Conservation (phyloP, 495 filamentous ascomycete species). For the Polyplosphaeria fusca region DNA sequence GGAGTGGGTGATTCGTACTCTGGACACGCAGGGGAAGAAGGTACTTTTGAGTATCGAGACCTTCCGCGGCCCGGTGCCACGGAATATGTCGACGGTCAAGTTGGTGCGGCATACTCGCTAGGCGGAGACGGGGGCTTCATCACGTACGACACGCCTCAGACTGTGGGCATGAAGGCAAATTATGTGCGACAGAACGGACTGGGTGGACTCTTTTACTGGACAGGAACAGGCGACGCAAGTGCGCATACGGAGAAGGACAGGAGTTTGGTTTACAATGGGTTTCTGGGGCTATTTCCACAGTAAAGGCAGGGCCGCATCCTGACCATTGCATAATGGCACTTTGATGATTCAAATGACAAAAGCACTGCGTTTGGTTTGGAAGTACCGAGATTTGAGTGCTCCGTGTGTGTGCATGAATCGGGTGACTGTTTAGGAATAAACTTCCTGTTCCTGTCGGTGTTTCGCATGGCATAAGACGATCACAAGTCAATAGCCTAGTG, state of each 20-base stretch:
- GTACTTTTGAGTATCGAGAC: constrained; percentile 76
- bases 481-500: too few species aligned
- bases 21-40: constrained; percentile 70
- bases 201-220: constrained; percentile 89
- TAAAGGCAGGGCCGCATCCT: constrained; percentile 6
- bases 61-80: constrained; percentile 68
- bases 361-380: not conserved
- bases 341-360: too few species aligned
- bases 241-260: constrained; percentile 39
- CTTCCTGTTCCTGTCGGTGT: too few species aligned
- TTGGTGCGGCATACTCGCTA: constrained; percentile 71
- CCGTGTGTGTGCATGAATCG: too few species aligned
- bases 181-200: constrained; percentile 73
- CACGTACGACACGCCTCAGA: constrained; percentile 79
- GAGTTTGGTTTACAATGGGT: constrained; percentile 59
- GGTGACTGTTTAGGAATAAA: too few species aligned
- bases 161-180: constrained; percentile 79
- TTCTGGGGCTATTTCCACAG: constrained; percentile 31
- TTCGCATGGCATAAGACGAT: too few species aligned
- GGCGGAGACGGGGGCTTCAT: constrained; percentile 84
- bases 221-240: constrained; percentile 72
- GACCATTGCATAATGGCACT: constrained; percentile 10
- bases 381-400: too few species aligned
- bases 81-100: constrained; percentile 65
- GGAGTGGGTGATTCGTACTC: constrained; percentile 62